A percentile compares a stretch with the other conserved stretches of the same genome.
These are phyloP conservation scores for Fragaria vesca DNA, from an alignment of 306 rosid genomes.

Conservation along the genomic window DNA sequence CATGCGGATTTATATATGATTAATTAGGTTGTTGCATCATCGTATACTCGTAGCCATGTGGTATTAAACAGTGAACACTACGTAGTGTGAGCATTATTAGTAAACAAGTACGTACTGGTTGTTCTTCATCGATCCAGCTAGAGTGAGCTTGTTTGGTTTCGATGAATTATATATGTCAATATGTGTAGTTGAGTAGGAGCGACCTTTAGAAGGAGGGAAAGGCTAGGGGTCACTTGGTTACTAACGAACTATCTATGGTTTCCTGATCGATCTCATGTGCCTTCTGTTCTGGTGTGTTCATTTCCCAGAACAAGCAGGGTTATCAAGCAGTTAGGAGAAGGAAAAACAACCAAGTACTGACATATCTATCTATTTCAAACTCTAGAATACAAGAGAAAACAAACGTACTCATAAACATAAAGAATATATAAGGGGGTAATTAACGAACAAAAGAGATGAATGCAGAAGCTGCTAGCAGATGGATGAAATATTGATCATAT, in stretches of 20 bases:
- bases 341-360: neutral
- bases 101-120: neutral
- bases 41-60: neutral
- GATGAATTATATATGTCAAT: neutral
- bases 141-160: neutral
- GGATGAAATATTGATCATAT: neutral
- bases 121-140: neutral
- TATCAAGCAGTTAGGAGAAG: neutral
- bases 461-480: neutral
- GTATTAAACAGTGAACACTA: neutral
- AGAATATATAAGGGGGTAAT: neutral
- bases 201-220: neutral
- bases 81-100: neutral
- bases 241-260: neutral
- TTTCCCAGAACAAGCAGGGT: neutral
- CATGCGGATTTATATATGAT: neutral
- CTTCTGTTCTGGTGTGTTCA: slow-evolving; percentile 1
- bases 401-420: neutral
- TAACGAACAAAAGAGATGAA: neutral
- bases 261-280: neutral
- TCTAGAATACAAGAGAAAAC: neutral
- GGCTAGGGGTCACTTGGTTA: neutral
- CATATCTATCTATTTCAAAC: neutral
- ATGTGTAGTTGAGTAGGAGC: neutral
- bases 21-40: neutral